phyloP scores from a whole-genome alignment of 176 grass and related monocot genomes.

The Triticum turgidum region DNA sequence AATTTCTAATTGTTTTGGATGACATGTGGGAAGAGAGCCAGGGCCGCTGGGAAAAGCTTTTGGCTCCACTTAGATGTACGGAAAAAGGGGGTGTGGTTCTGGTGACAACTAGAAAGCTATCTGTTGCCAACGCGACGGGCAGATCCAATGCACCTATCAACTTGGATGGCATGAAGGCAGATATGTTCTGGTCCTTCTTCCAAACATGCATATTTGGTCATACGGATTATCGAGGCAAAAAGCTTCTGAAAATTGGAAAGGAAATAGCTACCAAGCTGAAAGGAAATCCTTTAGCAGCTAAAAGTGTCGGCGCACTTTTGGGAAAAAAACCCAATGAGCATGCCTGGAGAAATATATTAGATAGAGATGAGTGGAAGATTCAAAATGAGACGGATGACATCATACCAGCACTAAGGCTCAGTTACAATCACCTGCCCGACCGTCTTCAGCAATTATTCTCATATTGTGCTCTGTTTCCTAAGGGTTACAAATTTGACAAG shows the following conservation, averaged over 20 bases:
- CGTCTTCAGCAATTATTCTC: slow-evolving; percentile 40
- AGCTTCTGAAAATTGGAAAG: slow-evolving; percentile 31
- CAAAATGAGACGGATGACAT: not conserved
- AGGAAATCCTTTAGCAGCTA: slow-evolving; percentile 56
- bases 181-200: slow-evolving; percentile 40
- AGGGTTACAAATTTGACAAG: slow-evolving; percentile 44
- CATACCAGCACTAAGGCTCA: slow-evolving; percentile 46
- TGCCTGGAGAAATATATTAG: slow-evolving; percentile 38
- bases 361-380: slow-evolving; percentile 36
- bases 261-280: slow-evolving; percentile 37
- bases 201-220: slow-evolving; percentile 45
- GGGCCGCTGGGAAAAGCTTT: slow-evolving; percentile 41
- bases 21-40: slow-evolving; percentile 55
- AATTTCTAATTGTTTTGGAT: slow-evolving; percentile 59
- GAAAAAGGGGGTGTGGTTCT: slow-evolving; percentile 30
- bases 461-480: slow-evolving; percentile 53
- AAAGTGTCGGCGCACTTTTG: slow-evolving; percentile 47
- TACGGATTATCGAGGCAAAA: not conserved
- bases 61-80: slow-evolving; percentile 51
- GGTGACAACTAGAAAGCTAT: slow-evolving; percentile 47
- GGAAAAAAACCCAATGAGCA: not conserved
- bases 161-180: slow-evolving; percentile 39
- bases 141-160: not conserved
- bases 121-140: slow-evolving; percentile 12
- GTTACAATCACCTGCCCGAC: slow-evolving; percentile 37